Conservation (phyloP, 176 grass and related monocot genomes). For the Eleusine coracana region DNA sequence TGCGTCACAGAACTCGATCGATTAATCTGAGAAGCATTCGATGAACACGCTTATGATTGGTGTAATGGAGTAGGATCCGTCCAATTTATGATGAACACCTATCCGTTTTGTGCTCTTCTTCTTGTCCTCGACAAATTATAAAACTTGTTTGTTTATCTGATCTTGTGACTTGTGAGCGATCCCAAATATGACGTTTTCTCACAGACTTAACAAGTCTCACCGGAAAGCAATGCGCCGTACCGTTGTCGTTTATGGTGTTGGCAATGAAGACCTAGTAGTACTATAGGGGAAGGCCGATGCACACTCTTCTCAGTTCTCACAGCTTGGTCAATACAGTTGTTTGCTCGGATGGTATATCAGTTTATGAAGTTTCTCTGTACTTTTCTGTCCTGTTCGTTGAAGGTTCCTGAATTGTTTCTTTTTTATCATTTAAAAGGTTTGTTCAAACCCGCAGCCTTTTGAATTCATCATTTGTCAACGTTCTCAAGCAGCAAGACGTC, state of each 20-base stretch:
- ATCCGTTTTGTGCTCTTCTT: constrained; percentile 20
- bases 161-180: constrained; percentile 13
- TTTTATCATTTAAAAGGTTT: background rate
- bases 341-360: background rate
- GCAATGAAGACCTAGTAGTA: background rate
- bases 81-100: background rate
- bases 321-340: background rate
- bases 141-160: background rate
- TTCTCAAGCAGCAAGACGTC: background rate
- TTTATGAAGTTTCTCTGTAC: background rate
- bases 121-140: background rate
- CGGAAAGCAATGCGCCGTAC: constrained; percentile 14
- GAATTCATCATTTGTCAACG: background rate
- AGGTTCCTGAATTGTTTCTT: background rate
- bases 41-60: background rate
- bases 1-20: too few relatives aligned
- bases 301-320: background rate
- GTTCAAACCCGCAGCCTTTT: background rate
- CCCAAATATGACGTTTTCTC: constrained; percentile 15
- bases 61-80: background rate
- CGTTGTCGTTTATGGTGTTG: constrained; percentile 26
- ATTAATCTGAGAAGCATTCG: background rate
- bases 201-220: background rate
- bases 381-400: background rate
- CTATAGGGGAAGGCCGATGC: too few relatives aligned